Base-by-base conservation (phyloP, 2,329 filamentous ascomycete genomes). In the Fusarium protoensiforme region DNA sequence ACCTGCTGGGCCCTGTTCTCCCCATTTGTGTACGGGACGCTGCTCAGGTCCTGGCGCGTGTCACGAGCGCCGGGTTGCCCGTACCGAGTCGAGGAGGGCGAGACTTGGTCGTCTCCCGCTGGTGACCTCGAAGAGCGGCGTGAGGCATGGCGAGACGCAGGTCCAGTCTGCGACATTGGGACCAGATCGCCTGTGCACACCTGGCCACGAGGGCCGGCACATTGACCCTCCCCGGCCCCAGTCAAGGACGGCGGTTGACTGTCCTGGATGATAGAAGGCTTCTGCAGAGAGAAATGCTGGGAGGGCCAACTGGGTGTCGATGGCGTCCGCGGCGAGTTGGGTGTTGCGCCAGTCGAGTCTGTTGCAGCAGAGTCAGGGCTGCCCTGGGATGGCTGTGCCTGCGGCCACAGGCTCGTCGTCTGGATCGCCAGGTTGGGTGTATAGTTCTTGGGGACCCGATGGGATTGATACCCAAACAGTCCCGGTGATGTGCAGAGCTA, bases 131-230 rank as follows among this genome's bases (percentile, higher is more conserved):
- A 84, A 73, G 84, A 81, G 76, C 82, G 85, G 79, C 84, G 87
- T 83, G 88, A 87, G 81, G 84, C 82, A 85, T 88, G 85, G 81
- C 83, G 85, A 87, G 87, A 84, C 83, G 84, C 85, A 86, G 86
- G 82, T 78, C 85, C 87, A 84, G 86, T 87, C 85, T 90, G 88
- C 85, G 89, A 91, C 90, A 92, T 92, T 85, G 88, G 87, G 85
- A 84, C 84, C 87, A 86, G 86, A 83, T 89, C 88, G 85, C 88
- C 87, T 86, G 82, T 84, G 81, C 83, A 81, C 83, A 83, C 83
- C 80, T 84, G 83, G 83, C 84, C 85, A 82, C 82, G 82, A 83
- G 83, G 84, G 84, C 84, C 85, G 82, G 85, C 83, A 88, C 89
- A 91, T 91, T 86, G 89, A 90, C 85, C 80, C 76, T 74, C 75